Conservation (phyloP, 345 rosid species). For the Crucihimalaya himalaica region DNA sequence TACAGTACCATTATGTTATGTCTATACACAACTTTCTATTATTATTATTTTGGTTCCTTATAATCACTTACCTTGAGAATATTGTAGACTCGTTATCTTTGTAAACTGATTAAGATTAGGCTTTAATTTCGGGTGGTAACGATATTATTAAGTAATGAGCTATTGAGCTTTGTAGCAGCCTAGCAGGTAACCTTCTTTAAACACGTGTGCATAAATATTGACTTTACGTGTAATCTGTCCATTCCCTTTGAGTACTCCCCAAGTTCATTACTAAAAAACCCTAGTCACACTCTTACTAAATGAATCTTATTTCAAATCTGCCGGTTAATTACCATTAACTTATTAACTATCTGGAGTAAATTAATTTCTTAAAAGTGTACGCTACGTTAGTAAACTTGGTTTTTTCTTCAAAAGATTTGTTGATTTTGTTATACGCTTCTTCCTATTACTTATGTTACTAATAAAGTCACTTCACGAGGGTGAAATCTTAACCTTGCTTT, state of each 20-base stretch:
- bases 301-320: neutral
- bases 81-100: neutral
- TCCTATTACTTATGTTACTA: too few relatives aligned
- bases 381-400: neutral
- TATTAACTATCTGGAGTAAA: neutral
- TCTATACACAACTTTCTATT: neutral
- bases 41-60: neutral
- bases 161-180: constrained; percentile 4
- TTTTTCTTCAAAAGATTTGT: too few relatives aligned
- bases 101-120: constrained; percentile 2
- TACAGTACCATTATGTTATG: neutral
- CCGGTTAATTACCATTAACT: neutral
- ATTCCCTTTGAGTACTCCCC: constrained; percentile 26
- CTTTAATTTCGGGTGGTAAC: neutral
- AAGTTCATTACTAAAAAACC: constrained; percentile 31
- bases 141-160: neutral
- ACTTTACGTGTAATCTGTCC: constrained; percentile 34
- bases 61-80: constrained; percentile 1
- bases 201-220: constrained; percentile 22
- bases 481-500: too few relatives aligned
- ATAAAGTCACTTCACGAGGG: neutral
- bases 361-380: neutral
- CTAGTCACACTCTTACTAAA: constrained; percentile 8
- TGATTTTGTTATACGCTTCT: too few relatives aligned
- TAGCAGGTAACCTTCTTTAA: neutral